Evolutionary conservation across 2,329 filamentous ascomycete species (phyloP).

Genomic region (Penicillium sp.): DNA sequence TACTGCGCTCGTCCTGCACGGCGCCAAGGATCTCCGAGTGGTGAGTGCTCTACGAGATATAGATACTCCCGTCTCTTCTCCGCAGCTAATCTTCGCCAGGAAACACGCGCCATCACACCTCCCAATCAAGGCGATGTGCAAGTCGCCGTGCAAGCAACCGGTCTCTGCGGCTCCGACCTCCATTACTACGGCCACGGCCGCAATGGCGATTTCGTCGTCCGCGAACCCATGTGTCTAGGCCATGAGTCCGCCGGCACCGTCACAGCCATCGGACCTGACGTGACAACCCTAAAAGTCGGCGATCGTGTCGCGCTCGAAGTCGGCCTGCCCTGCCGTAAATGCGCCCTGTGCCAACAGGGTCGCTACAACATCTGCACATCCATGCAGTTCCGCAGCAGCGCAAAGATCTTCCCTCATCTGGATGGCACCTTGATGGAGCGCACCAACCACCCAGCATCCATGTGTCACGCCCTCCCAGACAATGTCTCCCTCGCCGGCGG

Average conservation of each 20-base stretch:
- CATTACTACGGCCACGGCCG: conserved; percentile 85
- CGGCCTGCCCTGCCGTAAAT: conserved; percentile 70
- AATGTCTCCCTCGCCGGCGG: conserved; percentile 51
- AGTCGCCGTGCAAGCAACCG: conserved; percentile 59
- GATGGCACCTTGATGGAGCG: conserved; percentile 59
- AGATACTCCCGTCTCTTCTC: too few species aligned
- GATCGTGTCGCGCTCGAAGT: conserved; percentile 92
- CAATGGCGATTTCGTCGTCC: conserved; percentile 79
- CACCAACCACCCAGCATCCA: conserved; percentile 56
- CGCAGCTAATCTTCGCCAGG: conserved; percentile 46
- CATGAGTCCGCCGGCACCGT: conserved; percentile 76
- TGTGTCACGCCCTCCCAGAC: conserved; percentile 55
- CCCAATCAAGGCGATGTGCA: conserved; percentile 55
- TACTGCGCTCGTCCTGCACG: conserved; percentile 52
- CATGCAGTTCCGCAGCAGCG: conserved; percentile 55
- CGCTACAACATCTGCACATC: conserved; percentile 58
- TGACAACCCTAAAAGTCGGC: conserved; percentile 59
- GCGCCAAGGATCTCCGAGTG: conserved; percentile 55
- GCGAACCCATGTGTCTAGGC: conserved; percentile 73
- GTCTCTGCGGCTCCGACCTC: conserved; percentile 65
- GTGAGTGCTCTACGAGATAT: conserved; percentile 35
- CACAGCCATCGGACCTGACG: conserved; percentile 60
- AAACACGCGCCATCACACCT: conserved; percentile 45
- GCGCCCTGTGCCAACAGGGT: conserved; percentile 50
- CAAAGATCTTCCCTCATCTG: conserved; percentile 56